phyloP scores from a whole-genome alignment of 495 filamentous ascomycete genomes.

The Lophiotrema nucula region DNA sequence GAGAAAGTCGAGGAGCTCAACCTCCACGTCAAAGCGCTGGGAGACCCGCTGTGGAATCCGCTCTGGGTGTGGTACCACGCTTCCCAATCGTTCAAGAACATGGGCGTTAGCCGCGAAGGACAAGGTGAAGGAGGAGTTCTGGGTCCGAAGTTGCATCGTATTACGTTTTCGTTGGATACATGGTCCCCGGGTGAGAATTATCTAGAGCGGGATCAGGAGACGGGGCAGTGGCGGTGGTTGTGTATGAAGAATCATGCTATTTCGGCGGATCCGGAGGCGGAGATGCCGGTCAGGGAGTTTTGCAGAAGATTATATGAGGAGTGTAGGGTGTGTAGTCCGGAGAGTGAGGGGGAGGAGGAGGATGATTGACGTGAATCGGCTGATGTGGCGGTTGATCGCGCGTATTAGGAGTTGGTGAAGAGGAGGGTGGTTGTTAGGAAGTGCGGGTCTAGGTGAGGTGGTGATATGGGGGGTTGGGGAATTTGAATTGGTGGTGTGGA shows the following conservation, averaged over 20 bases:
- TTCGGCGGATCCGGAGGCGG: neutral
- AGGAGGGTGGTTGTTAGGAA: too few species aligned
- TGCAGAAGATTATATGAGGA: constrained; percentile 27
- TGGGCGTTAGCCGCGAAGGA: neutral
- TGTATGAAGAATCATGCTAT: constrained; percentile 20
- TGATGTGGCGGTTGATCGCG: neutral
- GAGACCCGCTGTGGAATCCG: constrained; percentile 34
- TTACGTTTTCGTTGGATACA: constrained; percentile 28
- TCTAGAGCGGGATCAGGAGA: constrained; percentile 7
- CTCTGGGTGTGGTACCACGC: constrained; percentile 35
- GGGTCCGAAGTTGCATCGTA: constrained; percentile 21
- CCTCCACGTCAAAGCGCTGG: constrained; percentile 31
- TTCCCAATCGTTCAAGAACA: constrained; percentile 21
- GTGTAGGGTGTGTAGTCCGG: constrained; percentile 24
- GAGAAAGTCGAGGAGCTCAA: constrained; percentile 21
- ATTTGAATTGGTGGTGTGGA: too few species aligned
- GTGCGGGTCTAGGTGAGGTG: too few species aligned
- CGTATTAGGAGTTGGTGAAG: too few species aligned
- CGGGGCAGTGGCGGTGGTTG: constrained; percentile 26
- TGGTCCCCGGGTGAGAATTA: constrained; percentile 28
- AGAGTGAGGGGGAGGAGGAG: constrained; percentile 4
- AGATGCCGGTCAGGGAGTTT: constrained; percentile 24
- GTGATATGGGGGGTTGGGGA: too few species aligned
- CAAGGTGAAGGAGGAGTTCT: neutral
- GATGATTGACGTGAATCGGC: neutral